These are phyloP conservation scores for Penicillium flavigenum DNA, from an alignment of 495 filamentous ascomycete species.

Conservation along the genomic window DNA sequence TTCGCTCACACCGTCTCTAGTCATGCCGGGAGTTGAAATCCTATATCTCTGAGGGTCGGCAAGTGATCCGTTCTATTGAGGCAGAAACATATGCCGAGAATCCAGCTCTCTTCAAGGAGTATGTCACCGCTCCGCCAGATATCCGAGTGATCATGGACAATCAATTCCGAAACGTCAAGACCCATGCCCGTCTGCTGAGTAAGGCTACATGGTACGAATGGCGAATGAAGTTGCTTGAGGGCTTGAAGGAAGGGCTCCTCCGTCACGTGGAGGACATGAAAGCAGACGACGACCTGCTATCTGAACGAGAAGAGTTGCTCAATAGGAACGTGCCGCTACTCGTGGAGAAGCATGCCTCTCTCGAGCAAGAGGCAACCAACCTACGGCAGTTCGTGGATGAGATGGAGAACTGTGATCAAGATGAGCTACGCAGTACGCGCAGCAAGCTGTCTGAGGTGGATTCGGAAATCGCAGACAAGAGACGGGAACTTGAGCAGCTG, in stretches of 20 bases:
- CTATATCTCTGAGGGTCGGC: constrained; percentile 87
- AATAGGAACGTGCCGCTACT: constrained; percentile 64
- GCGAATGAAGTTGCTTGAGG: constrained; percentile 87
- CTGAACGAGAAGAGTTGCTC: constrained; percentile 65
- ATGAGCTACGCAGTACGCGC: constrained; percentile 68
- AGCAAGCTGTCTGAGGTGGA: constrained; percentile 63
- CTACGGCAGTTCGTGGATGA: constrained; percentile 72
- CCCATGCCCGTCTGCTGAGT: constrained; percentile 80
- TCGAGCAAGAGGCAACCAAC: constrained; percentile 61
- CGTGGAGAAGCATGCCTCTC: constrained; percentile 53
- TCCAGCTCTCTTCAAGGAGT: constrained; percentile 87
- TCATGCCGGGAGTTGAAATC: constrained; percentile 92
- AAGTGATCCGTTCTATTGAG: constrained; percentile 86
- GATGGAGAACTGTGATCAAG: constrained; percentile 73
- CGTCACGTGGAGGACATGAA: constrained; percentile 74
- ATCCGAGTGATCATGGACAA: constrained; percentile 85
- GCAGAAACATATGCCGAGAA: constrained; percentile 82
- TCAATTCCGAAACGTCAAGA: constrained; percentile 95
- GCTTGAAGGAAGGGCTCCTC: constrained; percentile 73
- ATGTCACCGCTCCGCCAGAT: constrained; percentile 81
- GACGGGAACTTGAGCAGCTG: constrained; percentile 60
- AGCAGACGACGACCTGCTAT: constrained; percentile 66
- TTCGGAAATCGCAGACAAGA: constrained; percentile 66
- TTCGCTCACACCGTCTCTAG: constrained; percentile 46
- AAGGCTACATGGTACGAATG: constrained; percentile 98